These are phyloP conservation scores for Trametes sp. DNA, from an alignment of 1,284 basidiomycete species.

Conservation along the genomic window DNA sequence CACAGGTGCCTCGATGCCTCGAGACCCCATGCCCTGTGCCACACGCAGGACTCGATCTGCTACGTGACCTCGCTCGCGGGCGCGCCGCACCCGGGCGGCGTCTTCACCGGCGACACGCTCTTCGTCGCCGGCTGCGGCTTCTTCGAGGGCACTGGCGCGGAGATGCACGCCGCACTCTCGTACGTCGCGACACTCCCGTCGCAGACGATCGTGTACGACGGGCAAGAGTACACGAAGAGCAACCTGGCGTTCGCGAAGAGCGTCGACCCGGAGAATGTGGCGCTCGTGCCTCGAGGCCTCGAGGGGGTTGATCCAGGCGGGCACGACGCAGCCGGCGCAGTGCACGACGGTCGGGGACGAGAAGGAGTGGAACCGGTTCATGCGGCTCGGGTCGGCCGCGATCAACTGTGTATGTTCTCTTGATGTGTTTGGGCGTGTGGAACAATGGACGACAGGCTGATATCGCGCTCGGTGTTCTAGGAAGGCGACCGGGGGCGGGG, in stretches of 20 bases:
- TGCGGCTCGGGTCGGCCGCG: conserved; percentile 67
- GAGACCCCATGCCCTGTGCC: conserved; percentile 96
- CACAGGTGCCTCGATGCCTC: too few relatives aligned
- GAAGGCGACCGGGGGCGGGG: conserved; percentile 55
- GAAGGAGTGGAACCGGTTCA: conserved; percentile 87
- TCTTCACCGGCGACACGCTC: conserved; percentile 97
- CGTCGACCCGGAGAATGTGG: conserved; percentile 72
- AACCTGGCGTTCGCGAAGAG: conserved; percentile 70
- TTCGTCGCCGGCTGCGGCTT: conserved; percentile 96
- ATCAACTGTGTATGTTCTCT: conserved; percentile 61
- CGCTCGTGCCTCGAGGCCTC: conserved; percentile 63
- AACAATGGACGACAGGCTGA: too few relatives aligned
- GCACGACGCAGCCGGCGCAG: conserved; percentile 75
- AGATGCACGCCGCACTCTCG: conserved; percentile 87
- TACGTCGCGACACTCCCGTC: conserved; percentile 82
- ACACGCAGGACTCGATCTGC: conserved; percentile 97
- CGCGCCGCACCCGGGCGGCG: conserved; percentile 67
- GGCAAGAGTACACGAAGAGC: conserved; percentile 90
- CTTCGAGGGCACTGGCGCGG: conserved; percentile 88
- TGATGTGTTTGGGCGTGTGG: too few relatives aligned
- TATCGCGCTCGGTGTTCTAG: conserved; percentile 41
- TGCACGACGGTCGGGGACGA: conserved; percentile 86
- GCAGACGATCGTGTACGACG: conserved; percentile 86
- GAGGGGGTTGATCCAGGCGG: conserved; percentile 59
- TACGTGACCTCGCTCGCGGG: conserved; percentile 72